Evolutionary conservation across 1,284 basidiomycete species (phyloP), one percentile per base, ranked within the genome.

Genomic region (Cutaneotrichosporon spelunceum): DNA sequence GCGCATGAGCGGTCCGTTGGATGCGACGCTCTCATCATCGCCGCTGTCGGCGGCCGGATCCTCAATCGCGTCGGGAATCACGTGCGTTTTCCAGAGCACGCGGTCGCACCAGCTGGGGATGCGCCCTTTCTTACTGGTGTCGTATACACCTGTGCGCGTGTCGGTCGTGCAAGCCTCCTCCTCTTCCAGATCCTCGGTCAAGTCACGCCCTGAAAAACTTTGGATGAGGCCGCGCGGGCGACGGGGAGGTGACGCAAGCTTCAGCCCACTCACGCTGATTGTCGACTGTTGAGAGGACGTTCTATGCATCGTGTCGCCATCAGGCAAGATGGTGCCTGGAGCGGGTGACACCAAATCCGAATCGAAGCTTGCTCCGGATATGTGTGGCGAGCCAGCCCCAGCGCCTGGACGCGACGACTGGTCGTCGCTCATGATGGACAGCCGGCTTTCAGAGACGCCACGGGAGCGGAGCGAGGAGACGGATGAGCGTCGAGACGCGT

Each of bases 91-190:
- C 77, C 75, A 80, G 5, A 80, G 66, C 4, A 80, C 76, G 19
- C 79, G 68, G 61, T 80, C 79, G 63, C 79, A 80, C 82, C 82
- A 83, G 49, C 77, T 79, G 0, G 82, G 82, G 1, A 83, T 80
- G 23, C 82, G 70, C 68, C 82, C 81, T 68, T 83, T 83, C 57
- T 82, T 78, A 26, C 77, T 79, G 19, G 79, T 79, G 60, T 83
- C 82, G 68, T 82, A 83, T 5, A 79, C 77, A 19, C 81, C 80
- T 45, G 74, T 71, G 10, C 78, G 61, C 36, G 66, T 67, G 67
- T 80, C 79, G 49, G 69, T 61, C 49, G 60, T 68, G 49, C 69
- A 65, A 23, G 72, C 70, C 3, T 72, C 75, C 14, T 61, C 57
- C 13, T 63, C 70, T 3, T 53, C 55, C 13, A 56, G 54, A 7